Evolutionary conservation across 2,329 filamentous ascomycete species (phyloP), one percentile per base, ranked within the genome.

Genomic region (Periconia digitata): DNA sequence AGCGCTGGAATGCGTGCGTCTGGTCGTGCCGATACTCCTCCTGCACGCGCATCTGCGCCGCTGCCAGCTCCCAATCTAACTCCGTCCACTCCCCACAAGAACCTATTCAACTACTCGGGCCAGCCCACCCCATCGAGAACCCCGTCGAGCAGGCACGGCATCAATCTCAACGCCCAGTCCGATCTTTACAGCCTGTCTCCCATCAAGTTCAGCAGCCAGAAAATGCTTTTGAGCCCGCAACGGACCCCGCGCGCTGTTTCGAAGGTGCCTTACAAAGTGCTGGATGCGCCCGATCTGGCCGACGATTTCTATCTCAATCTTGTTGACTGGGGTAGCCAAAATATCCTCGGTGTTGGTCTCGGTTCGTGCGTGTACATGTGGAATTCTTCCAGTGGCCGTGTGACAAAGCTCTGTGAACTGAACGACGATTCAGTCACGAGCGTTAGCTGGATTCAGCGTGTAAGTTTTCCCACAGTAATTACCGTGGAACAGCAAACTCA

Each of bases 281-380:
- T 99, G 8, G 94, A 99, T 75, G 94, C 94, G 0, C 94, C 94
- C 1, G 94, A 97, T 67, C 76, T 99, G 39, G 92, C 92, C 22
- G 94, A 99, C 64, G 94, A 99, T 67, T 99, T 97, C 71, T 99
- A 99, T 64, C 79, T 99, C 29, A 99, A 99, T 63, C 77, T 99
- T 21, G 92, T 99, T 3, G 94, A 99, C 66, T 99, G 94, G 94
- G 94, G 94, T 37, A 95, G 90, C 62, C 91, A 89, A 59, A 96
- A 97, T 70, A 87, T 96, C 8, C 79, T 99, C 10, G 94, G 92
- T 6, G 94, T 99, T 37, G 94, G 94, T 0, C 76, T 99, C 21
- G 92, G 92, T 16, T 90, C 88, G 16, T 95, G 90, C 58, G 94
- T 99, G 6, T 99, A 97, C 67, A 94, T 97, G 85, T 99, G 94